Base-by-base conservation (phyloP, 495 filamentous ascomycete genomes). In the Monascus purpureus region DNA sequence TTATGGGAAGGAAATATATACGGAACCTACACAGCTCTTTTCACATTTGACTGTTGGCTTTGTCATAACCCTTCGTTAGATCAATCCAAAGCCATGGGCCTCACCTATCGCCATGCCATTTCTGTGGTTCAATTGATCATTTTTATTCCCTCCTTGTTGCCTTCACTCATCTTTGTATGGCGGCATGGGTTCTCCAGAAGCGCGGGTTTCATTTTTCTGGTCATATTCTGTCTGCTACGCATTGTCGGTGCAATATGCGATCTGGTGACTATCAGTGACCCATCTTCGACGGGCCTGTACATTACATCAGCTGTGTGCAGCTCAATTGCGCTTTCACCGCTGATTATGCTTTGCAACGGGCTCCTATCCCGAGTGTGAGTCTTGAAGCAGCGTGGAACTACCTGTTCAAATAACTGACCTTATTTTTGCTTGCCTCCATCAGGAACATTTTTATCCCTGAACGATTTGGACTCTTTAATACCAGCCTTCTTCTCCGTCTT, bases 141-240 rank as follows among this genome's bases (percentile, higher is more conserved):
- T 29, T 65, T 59, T 31, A 6, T 55, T 11, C 59, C 59, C 4
- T 31, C 42, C 13, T 37, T 65, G 13, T 36, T 47, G 20, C 23
- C 54, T 17, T 40, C 59, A 1, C 23, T 39, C 26, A 52, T 53
- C 28, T 53, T 65, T 24, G 40, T 52, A 25, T 28, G 45, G 13
- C 55, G 54, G 11, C 60, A 63, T 49, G 59, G 60, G 15, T 42
- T 63, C 17, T 36, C 39, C n/a, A 42, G 32, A 28, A 48, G 33
- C 19, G 29, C 45, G 6, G 59, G 57, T 12, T 65, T 53, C 40
- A 15, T 47, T 7, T 60, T 60, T 43, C 39, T 65, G n/a, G 33
- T 52, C 7, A 38, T 49, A 11, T 63, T 65, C 36, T 32, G 42
- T 13, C 33, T 65, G 2, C 30, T 43, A 8, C 55, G 60, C 16